These are phyloP conservation scores for Hypericum perforatum DNA, from an alignment of 345 rosid species.

Conservation along the genomic window DNA sequence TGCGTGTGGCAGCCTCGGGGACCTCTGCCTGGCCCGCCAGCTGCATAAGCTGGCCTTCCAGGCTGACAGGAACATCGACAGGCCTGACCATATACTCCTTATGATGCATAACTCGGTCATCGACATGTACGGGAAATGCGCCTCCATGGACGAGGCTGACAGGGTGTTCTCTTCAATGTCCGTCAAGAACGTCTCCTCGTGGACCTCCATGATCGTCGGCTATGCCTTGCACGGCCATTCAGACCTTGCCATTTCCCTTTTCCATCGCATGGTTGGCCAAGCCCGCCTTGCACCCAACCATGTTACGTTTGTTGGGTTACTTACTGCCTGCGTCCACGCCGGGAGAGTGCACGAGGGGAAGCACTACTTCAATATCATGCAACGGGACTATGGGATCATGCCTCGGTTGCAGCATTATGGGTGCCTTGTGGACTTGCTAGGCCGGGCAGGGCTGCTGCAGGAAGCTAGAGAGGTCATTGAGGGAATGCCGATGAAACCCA, in stretches of 20 bases:
- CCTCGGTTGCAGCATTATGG: conserved; percentile 26
- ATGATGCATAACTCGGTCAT: conserved; percentile 69
- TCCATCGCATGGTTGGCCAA: conserved; percentile 34
- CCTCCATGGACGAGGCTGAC: conserved; percentile 65
- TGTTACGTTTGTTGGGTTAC: conserved; percentile 32
- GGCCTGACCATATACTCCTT: conserved; percentile 45
- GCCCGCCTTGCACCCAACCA: conserved; percentile 22
- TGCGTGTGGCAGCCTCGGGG: conserved; percentile 68
- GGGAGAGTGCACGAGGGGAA: conserved; percentile 32
- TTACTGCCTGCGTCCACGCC: conserved; percentile 37
- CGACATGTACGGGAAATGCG: conserved; percentile 79
- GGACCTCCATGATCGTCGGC: conserved; percentile 76
- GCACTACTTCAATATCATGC: conserved; percentile 23
- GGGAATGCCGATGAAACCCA: conserved; percentile 26
- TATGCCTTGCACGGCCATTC: conserved; percentile 59
- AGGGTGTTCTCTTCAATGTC: conserved; percentile 42
- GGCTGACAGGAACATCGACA: conserved; percentile 27
- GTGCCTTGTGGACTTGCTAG: conserved; percentile 40
- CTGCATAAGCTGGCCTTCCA: conserved; percentile 62
- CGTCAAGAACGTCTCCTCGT: conserved; percentile 57
- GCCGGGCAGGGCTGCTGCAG: conserved; percentile 32
- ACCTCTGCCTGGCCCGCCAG: conserved; percentile 54
- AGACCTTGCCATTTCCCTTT: conserved; percentile 45
- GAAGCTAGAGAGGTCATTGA: conserved; percentile 28
- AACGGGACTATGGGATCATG: conserved; percentile 18